A percentile compares a stretch with the other conserved stretches of the same genome.
phyloP scores from a whole-genome alignment of 768 basidiomycete genomes.

The Termitomyces sp. region DNA sequence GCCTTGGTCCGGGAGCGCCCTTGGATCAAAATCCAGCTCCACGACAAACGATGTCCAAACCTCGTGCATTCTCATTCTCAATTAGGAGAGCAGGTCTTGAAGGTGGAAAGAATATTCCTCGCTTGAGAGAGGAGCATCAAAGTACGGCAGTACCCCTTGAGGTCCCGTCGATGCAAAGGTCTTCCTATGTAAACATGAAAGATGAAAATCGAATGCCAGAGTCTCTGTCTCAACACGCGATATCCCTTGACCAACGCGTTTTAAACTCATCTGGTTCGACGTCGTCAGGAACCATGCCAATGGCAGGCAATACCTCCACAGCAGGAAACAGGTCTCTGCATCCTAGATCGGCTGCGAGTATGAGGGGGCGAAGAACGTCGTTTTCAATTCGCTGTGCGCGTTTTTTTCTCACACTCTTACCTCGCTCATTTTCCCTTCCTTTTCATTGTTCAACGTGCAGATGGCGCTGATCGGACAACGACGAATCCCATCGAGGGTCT shows the following conservation, averaged over 20 bases:
- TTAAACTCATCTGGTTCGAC: not conserved
- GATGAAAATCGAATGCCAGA: not conserved
- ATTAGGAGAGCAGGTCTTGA: not conserved
- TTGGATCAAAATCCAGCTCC: not conserved
- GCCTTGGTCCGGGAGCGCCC: no score
- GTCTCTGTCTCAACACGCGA: not conserved
- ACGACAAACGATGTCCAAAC: not conserved
- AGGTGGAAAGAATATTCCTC: not conserved
- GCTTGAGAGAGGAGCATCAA: not conserved
- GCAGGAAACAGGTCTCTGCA: not conserved
- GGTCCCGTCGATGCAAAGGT: not conserved
- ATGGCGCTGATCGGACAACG: not conserved
- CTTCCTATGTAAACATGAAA: not conserved
- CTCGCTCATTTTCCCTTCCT: not conserved
- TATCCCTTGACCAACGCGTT: not conserved
- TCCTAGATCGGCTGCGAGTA: conserved; percentile 1
- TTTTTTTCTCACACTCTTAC: not conserved
- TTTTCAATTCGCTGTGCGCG: not conserved
- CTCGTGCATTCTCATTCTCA: no score
- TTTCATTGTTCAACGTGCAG: not conserved
- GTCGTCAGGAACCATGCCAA: not conserved
- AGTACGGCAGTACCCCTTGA: not conserved
- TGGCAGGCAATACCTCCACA: not conserved
- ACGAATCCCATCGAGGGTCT: conserved; percentile 24
- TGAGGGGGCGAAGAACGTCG: not conserved